Evolutionary conservation across 1,284 basidiomycete genomes (phyloP).

Genomic region (Takashimella koratensis): DNA sequence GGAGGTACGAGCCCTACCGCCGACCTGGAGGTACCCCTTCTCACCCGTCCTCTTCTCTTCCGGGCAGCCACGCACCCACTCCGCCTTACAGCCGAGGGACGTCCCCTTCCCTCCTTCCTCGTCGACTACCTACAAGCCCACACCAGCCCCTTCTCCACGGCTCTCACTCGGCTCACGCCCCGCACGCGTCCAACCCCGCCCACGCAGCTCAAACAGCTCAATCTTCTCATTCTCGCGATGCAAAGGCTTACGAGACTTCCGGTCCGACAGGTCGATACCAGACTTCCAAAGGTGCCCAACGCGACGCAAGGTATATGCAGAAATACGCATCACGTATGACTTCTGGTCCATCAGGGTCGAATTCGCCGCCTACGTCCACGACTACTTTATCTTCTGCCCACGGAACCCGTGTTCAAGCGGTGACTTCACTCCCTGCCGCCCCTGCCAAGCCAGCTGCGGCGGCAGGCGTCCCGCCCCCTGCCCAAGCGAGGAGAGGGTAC

Average conservation of each 20-base stretch:
- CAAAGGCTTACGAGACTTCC: neutral
- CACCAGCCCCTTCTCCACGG: no score
- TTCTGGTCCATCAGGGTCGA: neutral
- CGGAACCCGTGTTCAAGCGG: neutral
- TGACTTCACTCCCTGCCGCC: no score
- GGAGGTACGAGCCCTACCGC: neutral
- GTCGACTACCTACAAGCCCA: neutral
- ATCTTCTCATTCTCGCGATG: neutral
- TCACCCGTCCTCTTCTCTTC: neutral
- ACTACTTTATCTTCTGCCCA: neutral
- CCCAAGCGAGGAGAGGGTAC: neutral
- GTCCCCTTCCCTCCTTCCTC: neutral
- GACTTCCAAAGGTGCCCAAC: slow-evolving; percentile 29
- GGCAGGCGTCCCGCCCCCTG: no score
- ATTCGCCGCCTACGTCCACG: slow-evolving; percentile 1
- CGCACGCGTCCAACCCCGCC: neutral
- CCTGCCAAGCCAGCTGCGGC: no score
- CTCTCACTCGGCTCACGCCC: neutral
- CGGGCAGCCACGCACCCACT: neutral
- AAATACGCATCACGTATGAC: neutral
- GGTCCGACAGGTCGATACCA: slow-evolving; percentile 21
- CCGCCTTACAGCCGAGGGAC: neutral
- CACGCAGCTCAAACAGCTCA: neutral
- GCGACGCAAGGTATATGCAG: slow-evolving; percentile 27
- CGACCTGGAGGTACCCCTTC: neutral